Evolutionary conservation across 2,329 filamentous ascomycete genomes (phyloP).

Genomic region (Calonectria pteridis): DNA sequence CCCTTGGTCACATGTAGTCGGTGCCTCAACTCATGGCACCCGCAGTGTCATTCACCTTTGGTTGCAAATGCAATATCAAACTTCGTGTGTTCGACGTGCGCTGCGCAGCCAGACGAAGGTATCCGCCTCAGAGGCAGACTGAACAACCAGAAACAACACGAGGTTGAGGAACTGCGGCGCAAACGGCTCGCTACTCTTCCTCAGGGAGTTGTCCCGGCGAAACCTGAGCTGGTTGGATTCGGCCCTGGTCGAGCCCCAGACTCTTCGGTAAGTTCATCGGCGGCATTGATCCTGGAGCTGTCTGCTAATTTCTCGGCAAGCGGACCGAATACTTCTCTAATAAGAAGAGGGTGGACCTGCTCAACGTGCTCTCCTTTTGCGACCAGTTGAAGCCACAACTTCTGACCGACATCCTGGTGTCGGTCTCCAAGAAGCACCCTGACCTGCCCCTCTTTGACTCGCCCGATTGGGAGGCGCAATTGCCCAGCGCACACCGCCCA

Average conservation of each 20-base stretch:
- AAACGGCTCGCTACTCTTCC: slow-evolving; percentile 50
- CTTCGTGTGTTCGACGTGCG: slow-evolving; percentile 39
- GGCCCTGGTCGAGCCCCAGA: slow-evolving; percentile 49
- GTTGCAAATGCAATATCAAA: slow-evolving; percentile 18
- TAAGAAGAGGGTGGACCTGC: slow-evolving; percentile 53
- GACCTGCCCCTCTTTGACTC: slow-evolving; percentile 58
- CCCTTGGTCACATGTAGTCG: slow-evolving; percentile 33
- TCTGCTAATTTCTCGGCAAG: slow-evolving; percentile 38
- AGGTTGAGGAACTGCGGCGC: slow-evolving; percentile 49
- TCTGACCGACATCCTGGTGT: slow-evolving; percentile 56
- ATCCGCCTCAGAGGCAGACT: slow-evolving; percentile 27
- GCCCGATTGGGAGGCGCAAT: slow-evolving; percentile 54
- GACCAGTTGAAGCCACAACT: slow-evolving; percentile 57
- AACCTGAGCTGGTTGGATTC: slow-evolving; percentile 55
- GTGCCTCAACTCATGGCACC: slow-evolving; percentile 44
- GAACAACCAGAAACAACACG: slow-evolving; percentile 36
- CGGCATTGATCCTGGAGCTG: neutral
- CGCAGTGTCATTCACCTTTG: slow-evolving; percentile 35
- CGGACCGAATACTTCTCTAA: slow-evolving; percentile 55
- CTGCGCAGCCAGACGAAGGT: slow-evolving; percentile 19
- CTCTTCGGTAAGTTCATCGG: slow-evolving; percentile 48
- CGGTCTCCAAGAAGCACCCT: slow-evolving; percentile 57
- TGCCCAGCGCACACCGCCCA: slow-evolving; percentile 28
- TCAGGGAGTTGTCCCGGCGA: slow-evolving; percentile 48
- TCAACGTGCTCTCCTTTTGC: slow-evolving; percentile 56